Evolutionary conservation across 306 rosid species (phyloP), one percentile per base, ranked within the genome.

Genomic region (Senna tora): DNA sequence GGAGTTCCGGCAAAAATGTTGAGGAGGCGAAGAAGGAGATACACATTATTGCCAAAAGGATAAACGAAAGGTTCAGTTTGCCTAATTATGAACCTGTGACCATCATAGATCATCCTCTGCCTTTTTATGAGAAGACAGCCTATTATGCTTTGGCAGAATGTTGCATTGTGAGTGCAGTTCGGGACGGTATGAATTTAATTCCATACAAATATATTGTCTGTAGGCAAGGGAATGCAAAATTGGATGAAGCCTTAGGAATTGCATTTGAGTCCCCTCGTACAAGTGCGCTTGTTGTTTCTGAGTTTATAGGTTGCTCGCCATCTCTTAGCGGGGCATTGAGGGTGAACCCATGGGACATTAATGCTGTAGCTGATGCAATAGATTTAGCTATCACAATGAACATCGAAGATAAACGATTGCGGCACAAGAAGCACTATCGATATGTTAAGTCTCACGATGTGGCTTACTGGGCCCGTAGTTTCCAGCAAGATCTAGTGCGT

Each of bases 251-350:
- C 64, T 67, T 85, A 22, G 84, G 77, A 47, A 58, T 78, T 34
- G 45, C 79, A 42, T 38, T 75, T 2, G 73, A 61, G 12, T 74
- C 81, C 13, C 81, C 86, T 51, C 93, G 72, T 42, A 81, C 84
- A 30, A 90, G 98, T 65, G 79, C 88, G 6, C 86, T 90, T 73
- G 93, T 93, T 59, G 82, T 93, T 67, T 93, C 97, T 1, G 98
- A 93, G 86, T 88, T 93, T 74, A 83, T 90, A 14, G 97, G 98
- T 43, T 93, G 98, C 77, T 87, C 97, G 0, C 96, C 98, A 25
- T 93, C 96, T 67, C 84, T 93, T 58, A 88, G 98, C 73, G 98
- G 98, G 51, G 98, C 97, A 43, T 82, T 93, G 71, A 93, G 93
- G 88, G 93, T 84, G 57, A 88, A 90, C 38, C 96, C 97, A 1